These are phyloP conservation scores for Krasilnikovozyma curviuscula DNA, from an alignment of 768 basidiomycete species.

Conservation along the genomic window DNA sequence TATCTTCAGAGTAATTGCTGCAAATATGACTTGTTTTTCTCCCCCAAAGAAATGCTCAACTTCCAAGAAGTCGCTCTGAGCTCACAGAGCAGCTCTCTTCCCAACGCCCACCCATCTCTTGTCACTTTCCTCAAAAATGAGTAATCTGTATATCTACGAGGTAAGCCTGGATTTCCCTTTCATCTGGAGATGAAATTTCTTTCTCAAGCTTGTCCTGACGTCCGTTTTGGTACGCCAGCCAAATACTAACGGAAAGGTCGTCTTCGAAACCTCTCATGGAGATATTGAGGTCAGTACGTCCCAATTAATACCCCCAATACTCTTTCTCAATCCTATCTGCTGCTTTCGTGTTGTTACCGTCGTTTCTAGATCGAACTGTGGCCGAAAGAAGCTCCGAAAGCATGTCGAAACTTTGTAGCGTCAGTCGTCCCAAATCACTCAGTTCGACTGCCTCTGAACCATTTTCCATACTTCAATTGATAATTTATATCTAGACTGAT, in stretches of 20 bases:
- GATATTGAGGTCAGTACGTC: constrained; percentile 36
- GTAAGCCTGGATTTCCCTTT: too few relatives aligned
- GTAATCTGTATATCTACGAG: too few relatives aligned
- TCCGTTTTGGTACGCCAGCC: too few relatives aligned
- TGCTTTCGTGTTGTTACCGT: background rate
- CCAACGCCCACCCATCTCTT: too few relatives aligned
- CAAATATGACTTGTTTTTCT: too few relatives aligned
- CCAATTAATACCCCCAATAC: background rate
- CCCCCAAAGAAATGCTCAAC: too few relatives aligned
- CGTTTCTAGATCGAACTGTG: constrained; percentile 60
- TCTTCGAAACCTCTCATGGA: constrained; percentile 67
- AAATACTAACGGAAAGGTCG: constrained; percentile 69
- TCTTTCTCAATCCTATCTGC: background rate
- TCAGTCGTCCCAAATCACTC: background rate
- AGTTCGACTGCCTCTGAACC: constrained; percentile 16
- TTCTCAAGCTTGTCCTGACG: too few relatives aligned
- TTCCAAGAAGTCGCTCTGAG: too few relatives aligned
- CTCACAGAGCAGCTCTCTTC: too few relatives aligned
- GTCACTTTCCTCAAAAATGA: too few relatives aligned
- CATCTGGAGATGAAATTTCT: too few relatives aligned
- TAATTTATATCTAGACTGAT: background rate
- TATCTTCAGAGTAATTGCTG: too few relatives aligned
- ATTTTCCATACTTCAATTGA: background rate
- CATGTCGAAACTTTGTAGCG: constrained; percentile 40
- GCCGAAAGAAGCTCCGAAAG: constrained; percentile 91